Base-by-base conservation (phyloP, 2,329 filamentous ascomycete species). In the Penicillium glabrum region DNA sequence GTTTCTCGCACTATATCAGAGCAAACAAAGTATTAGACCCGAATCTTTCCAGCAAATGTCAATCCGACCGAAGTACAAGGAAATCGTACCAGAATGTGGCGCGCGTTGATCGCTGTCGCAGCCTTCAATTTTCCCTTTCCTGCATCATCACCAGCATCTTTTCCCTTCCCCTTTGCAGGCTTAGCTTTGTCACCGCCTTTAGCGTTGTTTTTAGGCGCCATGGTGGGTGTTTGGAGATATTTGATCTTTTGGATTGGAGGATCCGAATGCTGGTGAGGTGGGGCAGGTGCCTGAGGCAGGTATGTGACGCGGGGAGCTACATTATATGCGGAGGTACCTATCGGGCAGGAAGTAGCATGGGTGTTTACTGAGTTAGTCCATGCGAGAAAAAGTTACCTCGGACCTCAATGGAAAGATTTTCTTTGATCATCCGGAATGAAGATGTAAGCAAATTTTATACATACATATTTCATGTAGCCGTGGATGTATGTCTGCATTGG, bases 91-190 rank as follows among this genome's bases (percentile, higher is more conserved):
- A 88, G 77, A 59, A 88, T 88, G 71, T 88, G 86, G 39, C 86
- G 79, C 51, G 83, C 84, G 67, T 88, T 87, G 71, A 88, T 86
- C n/a, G 80, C 80, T 49, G 81, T 85, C 5, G 84, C 85, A 8
- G 82, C 77, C 68, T 87, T 87, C 61, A 83, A 73, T 9, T 75
- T 74, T 31, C 68, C 71, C 37, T 70, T 68, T 19, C 58, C 66
- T 51, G 72, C 71, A n/a, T 71, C 67, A 14, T 67, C 68, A 29
- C 70, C 68, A 33, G 61, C 59, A 24, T 74, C 74, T 60, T 78
- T 77, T 52, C 69, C 72, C 59, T 78, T 78, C 45, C 58, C 64
- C 37, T 70, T 68, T 27, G 62, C 65, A 52, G 71, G 44, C 24
- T 55, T 55, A 13, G 23, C 77, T 58, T 73, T 71, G 57, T 67